Evolutionary conservation across 768 basidiomycete genomes (phyloP).

Genomic region (Pisolithus marmoratus): DNA sequence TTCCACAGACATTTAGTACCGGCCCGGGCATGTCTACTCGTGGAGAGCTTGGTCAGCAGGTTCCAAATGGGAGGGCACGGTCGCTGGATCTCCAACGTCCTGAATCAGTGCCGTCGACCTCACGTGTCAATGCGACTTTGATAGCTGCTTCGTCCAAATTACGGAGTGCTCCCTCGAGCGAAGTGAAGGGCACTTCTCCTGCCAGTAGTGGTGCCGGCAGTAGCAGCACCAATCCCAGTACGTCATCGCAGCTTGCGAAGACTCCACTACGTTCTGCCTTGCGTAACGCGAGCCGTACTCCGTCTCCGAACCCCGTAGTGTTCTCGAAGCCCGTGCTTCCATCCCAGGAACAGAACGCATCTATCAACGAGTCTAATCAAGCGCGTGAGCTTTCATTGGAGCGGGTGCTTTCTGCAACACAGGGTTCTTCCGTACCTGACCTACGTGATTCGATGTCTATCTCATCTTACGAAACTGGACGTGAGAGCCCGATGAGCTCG

Average conservation of each 20-base stretch:
- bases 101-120: constrained; percentile 3
- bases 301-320: constrained; percentile 34
- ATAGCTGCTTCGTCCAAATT: neutral
- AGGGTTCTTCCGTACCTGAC: neutral
- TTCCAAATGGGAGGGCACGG: neutral
- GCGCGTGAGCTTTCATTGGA: constrained; percentile 2
- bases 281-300: constrained; percentile 45
- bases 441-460: constrained; percentile 33
- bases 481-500: constrained; percentile 41
- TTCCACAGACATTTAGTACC: constrained; percentile 2
- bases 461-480: constrained; percentile 63
- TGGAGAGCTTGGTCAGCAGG: neutral
- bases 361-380: neutral
- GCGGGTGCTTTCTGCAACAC: neutral
- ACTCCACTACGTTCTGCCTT: constrained; percentile 60
- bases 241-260: constrained; percentile 29
- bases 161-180: neutral
- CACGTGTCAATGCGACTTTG: neutral
- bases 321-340: neutral
- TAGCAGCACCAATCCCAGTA: neutral
- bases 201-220: neutral
- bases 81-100: constrained; percentile 23
- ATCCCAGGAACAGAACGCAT: neutral
- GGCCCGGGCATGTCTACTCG: neutral
- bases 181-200: neutral